Percentiles rank a stretch among this genome's conserved stretches.
Evolutionary conservation across 495 filamentous ascomycete species (phyloP).

Genomic region (Podospora conica): DNA sequence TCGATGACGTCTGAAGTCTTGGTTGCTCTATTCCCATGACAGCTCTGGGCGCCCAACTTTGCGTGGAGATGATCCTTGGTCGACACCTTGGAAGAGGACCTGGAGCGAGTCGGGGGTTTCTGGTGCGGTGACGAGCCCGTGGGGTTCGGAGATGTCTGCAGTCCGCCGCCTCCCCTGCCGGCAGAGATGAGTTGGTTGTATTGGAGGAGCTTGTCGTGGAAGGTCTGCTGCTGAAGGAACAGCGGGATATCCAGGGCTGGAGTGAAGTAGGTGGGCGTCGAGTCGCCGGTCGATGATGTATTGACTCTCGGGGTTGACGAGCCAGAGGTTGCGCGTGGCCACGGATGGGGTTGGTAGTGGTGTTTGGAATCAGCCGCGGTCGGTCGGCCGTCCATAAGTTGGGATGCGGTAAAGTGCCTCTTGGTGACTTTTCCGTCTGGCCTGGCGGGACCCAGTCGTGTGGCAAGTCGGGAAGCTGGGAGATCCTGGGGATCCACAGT

Average conservation of each 20-base stretch:
- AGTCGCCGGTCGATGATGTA: slow-evolving; percentile 20
- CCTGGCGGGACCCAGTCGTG: slow-evolving; percentile 8
- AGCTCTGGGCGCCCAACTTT: slow-evolving; percentile 38
- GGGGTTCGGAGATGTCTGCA: slow-evolving; percentile 43
- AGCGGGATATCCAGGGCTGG: slow-evolving; percentile 41
- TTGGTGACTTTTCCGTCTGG: slow-evolving; percentile 14
- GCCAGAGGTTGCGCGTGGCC: slow-evolving; percentile 29
- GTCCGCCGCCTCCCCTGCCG: slow-evolving; percentile 38
- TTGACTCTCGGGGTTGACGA: slow-evolving; percentile 22
- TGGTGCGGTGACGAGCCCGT: slow-evolving; percentile 41
- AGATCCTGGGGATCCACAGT: slow-evolving; percentile 5
- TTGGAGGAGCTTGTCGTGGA: slow-evolving; percentile 47
- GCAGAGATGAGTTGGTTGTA: slow-evolving; percentile 51
- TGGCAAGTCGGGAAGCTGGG: slow-evolving; percentile 11
- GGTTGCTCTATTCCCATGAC: slow-evolving; percentile 54
- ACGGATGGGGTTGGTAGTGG: slow-evolving; percentile 40
- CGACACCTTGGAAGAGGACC: slow-evolving; percentile 48
- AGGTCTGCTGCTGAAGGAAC: slow-evolving; percentile 46
- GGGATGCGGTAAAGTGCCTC: slow-evolving; percentile 24
- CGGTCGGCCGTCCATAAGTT: slow-evolving; percentile 48
- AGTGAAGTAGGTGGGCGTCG: slow-evolving; percentile 27
- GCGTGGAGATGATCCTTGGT: slow-evolving; percentile 41
- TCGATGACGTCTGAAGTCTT: slow-evolving; percentile 46
- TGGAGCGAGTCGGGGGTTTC: slow-evolving; percentile 43
- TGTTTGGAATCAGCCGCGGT: slow-evolving; percentile 47